phyloP scores from a whole-genome alignment of 1,284 basidiomycete species.

The Macrocystidia cucumis region DNA sequence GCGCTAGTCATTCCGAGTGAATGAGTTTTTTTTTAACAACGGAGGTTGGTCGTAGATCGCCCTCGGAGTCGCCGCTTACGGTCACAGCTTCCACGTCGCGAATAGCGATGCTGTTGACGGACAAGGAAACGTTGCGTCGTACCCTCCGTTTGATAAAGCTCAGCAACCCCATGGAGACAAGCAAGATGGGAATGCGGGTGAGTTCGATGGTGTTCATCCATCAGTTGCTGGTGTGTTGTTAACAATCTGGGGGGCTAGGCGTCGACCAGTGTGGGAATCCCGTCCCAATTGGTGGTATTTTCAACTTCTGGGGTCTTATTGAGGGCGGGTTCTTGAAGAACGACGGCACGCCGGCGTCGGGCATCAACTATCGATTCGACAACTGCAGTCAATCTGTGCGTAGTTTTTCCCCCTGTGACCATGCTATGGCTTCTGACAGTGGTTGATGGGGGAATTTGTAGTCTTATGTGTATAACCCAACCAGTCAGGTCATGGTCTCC shows the following conservation, averaged over 20 bases:
- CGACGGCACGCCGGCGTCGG: constrained; percentile 39
- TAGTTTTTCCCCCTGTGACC: constrained; percentile 3
- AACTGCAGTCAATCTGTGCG: constrained; percentile 62
- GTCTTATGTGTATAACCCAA: constrained; percentile 61
- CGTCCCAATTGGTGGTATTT: constrained; percentile 33
- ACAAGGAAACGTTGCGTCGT: constrained; percentile 28
- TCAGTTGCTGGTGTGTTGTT: not conserved
- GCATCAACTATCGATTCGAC: constrained; percentile 47
- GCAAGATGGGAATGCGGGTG: constrained; percentile 36
- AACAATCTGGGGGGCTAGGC: constrained; percentile 21
- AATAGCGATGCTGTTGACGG: constrained; percentile 18
- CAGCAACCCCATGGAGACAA: constrained; percentile 44
- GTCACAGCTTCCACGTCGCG: constrained; percentile 50
- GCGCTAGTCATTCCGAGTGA: constrained; percentile 1
- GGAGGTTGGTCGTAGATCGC: constrained; percentile 50
- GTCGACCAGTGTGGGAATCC: constrained; percentile 32
- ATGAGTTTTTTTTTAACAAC: not conserved
- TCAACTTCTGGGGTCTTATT: constrained; percentile 53
- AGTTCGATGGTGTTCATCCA: constrained; percentile 3
- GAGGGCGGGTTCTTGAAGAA: constrained; percentile 38
- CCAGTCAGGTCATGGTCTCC: constrained; percentile 46
- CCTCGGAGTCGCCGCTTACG: constrained; percentile 77
- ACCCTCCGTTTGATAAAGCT: constrained; percentile 41
- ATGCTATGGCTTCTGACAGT: not conserved
- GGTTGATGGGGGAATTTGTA: constrained; percentile 20